These are phyloP conservation scores for Solanum chmielewskii DNA, from an alignment of 257 asterid genomes.

Conservation along the genomic window DNA sequence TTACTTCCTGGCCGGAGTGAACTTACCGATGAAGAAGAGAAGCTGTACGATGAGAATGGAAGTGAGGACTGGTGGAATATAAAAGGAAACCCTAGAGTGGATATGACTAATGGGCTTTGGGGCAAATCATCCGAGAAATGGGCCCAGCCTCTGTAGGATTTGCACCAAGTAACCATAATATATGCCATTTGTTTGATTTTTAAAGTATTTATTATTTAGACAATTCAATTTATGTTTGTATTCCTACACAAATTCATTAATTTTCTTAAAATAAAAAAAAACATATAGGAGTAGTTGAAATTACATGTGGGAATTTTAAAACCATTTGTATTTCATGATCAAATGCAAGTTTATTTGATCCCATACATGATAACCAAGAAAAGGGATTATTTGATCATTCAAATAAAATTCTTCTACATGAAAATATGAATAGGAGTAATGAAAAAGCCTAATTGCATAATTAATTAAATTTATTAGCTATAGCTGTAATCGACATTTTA, in stretches of 20 bases:
- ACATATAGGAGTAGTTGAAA: neutral
- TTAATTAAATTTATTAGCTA: neutral
- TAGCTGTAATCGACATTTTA: too few relatives aligned
- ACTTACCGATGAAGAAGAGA: neutral
- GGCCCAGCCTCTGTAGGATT: neutral
- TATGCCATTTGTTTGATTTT: neutral
- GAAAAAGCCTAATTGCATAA: too few relatives aligned
- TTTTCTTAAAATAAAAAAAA: neutral
- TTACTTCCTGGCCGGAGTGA: neutral
- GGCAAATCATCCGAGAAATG: neutral
- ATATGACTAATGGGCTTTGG: neutral
- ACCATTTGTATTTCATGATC: neutral
- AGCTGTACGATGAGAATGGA: neutral
- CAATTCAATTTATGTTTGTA: neutral
- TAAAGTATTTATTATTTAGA: neutral
- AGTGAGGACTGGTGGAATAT: neutral
- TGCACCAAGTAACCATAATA: neutral
- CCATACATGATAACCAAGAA: neutral
- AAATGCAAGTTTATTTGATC: neutral
- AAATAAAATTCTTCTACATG: neutral
- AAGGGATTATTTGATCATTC: neutral
- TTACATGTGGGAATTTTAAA: neutral
- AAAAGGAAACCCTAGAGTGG: neutral
- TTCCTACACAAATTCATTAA: neutral
- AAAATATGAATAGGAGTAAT: too few relatives aligned